phyloP scores from a whole-genome alignment of 2,329 filamentous ascomycete species.

The Phaeosphaeria sp. region DNA sequence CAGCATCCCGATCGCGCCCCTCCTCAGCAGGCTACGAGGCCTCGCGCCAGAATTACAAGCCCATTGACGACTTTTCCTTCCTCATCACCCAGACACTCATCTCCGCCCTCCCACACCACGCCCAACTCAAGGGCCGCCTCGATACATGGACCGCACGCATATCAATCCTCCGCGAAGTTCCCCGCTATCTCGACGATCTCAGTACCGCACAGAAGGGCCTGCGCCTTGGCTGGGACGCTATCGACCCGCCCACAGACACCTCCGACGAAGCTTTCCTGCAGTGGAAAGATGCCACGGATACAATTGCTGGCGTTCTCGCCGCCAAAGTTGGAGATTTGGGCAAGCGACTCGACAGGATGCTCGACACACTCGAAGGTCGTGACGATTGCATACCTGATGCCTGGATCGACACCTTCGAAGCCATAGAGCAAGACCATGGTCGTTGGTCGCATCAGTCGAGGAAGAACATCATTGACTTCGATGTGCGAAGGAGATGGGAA shows the following conservation, averaged over 20 bases:
- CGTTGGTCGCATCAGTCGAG: constrained; percentile 84
- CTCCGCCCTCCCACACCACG: constrained; percentile 83
- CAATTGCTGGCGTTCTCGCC: constrained; percentile 68
- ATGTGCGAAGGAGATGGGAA: constrained; percentile 49
- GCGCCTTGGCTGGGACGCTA: constrained; percentile 69
- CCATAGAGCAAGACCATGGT: constrained; percentile 76
- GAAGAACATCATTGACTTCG: constrained; percentile 71
- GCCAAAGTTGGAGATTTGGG: constrained; percentile 74
- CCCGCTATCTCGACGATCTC: constrained; percentile 70
- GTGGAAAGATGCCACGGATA: constrained; percentile 51
- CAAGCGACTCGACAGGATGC: constrained; percentile 78
- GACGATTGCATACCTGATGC: constrained; percentile 82
- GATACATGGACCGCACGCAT: constrained; percentile 80
- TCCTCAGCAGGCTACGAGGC: constrained; percentile 49
- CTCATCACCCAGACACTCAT: constrained; percentile 90
- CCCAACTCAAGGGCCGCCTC: constrained; percentile 74
- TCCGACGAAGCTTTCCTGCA: constrained; percentile 43
- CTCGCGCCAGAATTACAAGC: constrained; percentile 61
- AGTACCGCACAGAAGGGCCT: constrained; percentile 69
- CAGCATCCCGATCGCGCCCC: constrained; percentile 54
- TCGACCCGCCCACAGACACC: constrained; percentile 50
- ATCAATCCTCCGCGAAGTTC: constrained; percentile 74
- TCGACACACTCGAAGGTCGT: constrained; percentile 84
- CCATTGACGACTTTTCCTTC: constrained; percentile 87
- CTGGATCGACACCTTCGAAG: constrained; percentile 89